A percentile compares a stretch with the other conserved stretches of the same genome.
Conservation (phyloP, 805 yeast species). For the Teunomyces tritomae region DNA sequence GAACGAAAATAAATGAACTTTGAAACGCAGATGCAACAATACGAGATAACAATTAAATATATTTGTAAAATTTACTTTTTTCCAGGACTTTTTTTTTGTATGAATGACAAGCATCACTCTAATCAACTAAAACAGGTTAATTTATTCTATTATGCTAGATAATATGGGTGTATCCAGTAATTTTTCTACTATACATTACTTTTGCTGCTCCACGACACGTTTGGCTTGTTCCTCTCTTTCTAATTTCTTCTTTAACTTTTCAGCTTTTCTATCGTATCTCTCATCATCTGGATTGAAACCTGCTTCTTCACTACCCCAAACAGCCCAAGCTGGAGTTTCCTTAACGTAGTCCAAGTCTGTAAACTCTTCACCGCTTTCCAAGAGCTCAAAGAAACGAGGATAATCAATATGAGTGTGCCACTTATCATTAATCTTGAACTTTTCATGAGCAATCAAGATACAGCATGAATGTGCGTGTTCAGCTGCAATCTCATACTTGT, state of each 20-base stretch:
- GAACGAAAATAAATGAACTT: no score
- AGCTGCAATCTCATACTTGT: slow-evolving; percentile 81
- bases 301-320: slow-evolving; percentile 79
- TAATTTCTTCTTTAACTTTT: slow-evolving; percentile 47
- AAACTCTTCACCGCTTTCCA: slow-evolving; percentile 64
- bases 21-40: no score
- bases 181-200: not conserved
- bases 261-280: slow-evolving; percentile 62
- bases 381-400: slow-evolving; percentile 65
- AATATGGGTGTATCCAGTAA: not conserved
- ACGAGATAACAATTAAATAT: no score
- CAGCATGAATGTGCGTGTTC: slow-evolving; percentile 97
- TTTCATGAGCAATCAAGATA: slow-evolving; percentile 73
- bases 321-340: slow-evolving; percentile 88
- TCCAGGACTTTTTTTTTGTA: no score
- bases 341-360: slow-evolving; percentile 76
- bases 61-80: no score
- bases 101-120: no score
- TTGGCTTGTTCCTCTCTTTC: slow-evolving; percentile 33
- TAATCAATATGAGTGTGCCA: slow-evolving; percentile 94
- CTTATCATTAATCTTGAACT: slow-evolving; percentile 64
- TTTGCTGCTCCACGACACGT: slow-evolving; percentile 11
- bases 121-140: no score
- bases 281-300: slow-evolving; percentile 90
- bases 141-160: no score